These are phyloP conservation scores for Articulospora tetracladia DNA, from an alignment of 495 filamentous ascomycete species.

Conservation along the genomic window DNA sequence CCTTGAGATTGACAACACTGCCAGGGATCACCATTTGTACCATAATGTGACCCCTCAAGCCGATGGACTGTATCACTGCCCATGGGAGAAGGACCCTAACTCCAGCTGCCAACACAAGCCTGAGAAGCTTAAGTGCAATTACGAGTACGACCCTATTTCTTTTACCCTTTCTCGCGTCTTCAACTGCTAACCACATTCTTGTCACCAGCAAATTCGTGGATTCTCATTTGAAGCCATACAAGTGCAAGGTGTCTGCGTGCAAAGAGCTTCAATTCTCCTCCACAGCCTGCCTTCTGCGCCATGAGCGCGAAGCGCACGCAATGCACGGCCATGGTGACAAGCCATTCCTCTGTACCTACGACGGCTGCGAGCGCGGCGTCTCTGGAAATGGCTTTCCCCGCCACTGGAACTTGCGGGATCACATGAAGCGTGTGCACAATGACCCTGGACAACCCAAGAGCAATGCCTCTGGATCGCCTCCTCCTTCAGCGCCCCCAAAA, in stretches of 20 bases:
- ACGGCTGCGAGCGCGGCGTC: constrained; percentile 76
- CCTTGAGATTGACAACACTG: constrained; percentile 46
- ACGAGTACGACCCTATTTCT: constrained; percentile 64
- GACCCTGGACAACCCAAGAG: constrained; percentile 42
- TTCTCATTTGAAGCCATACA: constrained; percentile 90
- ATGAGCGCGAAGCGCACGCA: constrained; percentile 91
- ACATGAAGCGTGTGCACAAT: constrained; percentile 92
- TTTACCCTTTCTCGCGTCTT: constrained; percentile 1
- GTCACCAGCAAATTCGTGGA: constrained; percentile 82
- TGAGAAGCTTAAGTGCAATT: constrained; percentile 94
- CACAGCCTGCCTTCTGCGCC: constrained; percentile 89
- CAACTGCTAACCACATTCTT: constrained; percentile 26
- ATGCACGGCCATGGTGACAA: constrained; percentile 93
- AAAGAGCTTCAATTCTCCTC: constrained; percentile 82
- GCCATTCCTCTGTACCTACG: constrained; percentile 79
- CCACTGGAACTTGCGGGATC: constrained; percentile 90
- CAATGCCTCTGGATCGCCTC: constrained; percentile 21
- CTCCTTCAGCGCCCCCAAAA: constrained; percentile 12
- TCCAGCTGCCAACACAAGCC: constrained; percentile 77
- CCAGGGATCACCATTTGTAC: constrained; percentile 76
- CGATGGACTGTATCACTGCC: constrained; percentile 89
- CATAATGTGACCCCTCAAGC: constrained; percentile 57
- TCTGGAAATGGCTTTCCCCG: constrained; percentile 84
- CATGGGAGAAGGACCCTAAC: constrained; percentile 54
- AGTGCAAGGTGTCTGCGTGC: constrained; percentile 78